phyloP scores from a whole-genome alignment of 1,139 yeast genomes.

The Nakaseomyces glabratus region DNA sequence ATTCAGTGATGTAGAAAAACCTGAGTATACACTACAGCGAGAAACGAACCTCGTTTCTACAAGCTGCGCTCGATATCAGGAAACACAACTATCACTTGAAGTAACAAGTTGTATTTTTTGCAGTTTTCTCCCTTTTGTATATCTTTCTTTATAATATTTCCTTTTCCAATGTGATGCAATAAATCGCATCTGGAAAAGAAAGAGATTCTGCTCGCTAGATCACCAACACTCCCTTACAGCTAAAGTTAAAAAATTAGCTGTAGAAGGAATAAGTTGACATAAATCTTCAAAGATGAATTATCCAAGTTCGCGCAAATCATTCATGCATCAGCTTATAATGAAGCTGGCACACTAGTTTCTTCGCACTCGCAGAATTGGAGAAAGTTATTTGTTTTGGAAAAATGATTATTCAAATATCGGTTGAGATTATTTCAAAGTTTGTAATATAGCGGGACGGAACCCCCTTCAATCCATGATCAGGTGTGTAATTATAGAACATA shows the following conservation, averaged over 20 bases:
- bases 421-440: not conserved
- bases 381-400: conserved; percentile 6
- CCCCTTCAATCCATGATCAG: conserved; percentile 1
- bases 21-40: conserved; percentile 8
- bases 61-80: conserved; percentile 8
- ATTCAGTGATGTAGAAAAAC: too few species aligned
- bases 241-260: not conserved
- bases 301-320: conserved; percentile 6
- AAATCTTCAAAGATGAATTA: too few species aligned
- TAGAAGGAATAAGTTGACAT: not conserved
- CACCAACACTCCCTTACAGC: conserved; percentile 1
- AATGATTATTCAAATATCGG: conserved; percentile 3
- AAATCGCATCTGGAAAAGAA: conserved; percentile 1
- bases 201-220: conserved; percentile 7
- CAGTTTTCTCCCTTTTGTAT: conserved; percentile 5
- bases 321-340: conserved; percentile 1
- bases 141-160: too few species aligned
- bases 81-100: too few species aligned
- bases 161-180: too few species aligned
- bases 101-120: too few species aligned
- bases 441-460: conserved; percentile 6
- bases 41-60: conserved; percentile 7
- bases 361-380: conserved; percentile 7
- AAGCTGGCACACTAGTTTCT: conserved; percentile 1
- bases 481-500: conserved; percentile 42